Conservation (phyloP, 208 protist species). For the Herpetomonas tarakana region DNA sequence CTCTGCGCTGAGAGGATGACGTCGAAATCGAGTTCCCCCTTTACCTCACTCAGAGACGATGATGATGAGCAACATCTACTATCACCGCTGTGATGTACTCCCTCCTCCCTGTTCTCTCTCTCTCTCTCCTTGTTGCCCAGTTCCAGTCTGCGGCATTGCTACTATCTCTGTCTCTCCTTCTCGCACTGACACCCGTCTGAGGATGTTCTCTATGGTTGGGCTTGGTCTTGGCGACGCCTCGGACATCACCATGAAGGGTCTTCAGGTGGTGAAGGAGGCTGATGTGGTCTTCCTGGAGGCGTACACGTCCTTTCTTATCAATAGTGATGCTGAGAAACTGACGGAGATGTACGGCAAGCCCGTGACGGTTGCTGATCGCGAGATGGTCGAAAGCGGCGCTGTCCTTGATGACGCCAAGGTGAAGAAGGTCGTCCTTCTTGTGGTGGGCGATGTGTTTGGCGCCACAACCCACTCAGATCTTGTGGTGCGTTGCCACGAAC, state of each 20-base stretch:
- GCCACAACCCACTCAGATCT: slow-evolving; percentile 99
- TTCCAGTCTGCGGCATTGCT: neutral
- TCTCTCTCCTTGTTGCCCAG: slow-evolving; percentile 7
- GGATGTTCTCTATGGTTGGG: slow-evolving; percentile 95
- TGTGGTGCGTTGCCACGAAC: slow-evolving; percentile 92
- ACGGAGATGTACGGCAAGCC: slow-evolving; percentile 87
- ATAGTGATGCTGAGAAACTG: slow-evolving; percentile 69
- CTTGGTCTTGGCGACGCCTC: slow-evolving; percentile 97
- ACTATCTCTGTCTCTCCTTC: neutral
- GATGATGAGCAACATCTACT: neutral
- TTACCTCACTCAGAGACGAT: no score
- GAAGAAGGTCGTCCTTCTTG: slow-evolving; percentile 96
- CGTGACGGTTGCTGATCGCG: slow-evolving; percentile 94
- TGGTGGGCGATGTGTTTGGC: slow-evolving; percentile 99
- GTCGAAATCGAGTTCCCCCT: no score
- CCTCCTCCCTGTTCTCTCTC: slow-evolving; percentile 5
- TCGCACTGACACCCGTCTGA: no score
- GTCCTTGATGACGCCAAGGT: slow-evolving; percentile 89
- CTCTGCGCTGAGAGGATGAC: no score
- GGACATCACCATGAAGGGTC: slow-evolving; percentile 98
- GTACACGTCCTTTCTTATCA: slow-evolving; percentile 98
- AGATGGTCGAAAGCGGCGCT: slow-evolving; percentile 93
- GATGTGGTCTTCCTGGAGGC: slow-evolving; percentile 97
- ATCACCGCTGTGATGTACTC: neutral
- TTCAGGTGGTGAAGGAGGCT: slow-evolving; percentile 93